These are phyloP conservation scores for Ganoderma resinaceum DNA, from an alignment of 1,284 basidiomycete genomes.

Conservation along the genomic window DNA sequence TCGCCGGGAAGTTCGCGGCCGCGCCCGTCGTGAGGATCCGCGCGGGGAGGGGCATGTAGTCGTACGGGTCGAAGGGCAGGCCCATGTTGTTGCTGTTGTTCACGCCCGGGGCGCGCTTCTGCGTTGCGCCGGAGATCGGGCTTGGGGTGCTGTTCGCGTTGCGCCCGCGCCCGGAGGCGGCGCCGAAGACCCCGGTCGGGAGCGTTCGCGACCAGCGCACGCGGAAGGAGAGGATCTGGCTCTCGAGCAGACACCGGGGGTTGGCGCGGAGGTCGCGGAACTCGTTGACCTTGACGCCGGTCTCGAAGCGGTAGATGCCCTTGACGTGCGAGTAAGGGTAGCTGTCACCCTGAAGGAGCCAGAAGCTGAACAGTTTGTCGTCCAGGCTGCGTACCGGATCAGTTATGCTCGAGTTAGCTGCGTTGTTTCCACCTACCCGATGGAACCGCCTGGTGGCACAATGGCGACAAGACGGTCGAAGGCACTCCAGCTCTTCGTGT, in stretches of 20 bases:
- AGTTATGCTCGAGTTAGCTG: constrained; percentile 8
- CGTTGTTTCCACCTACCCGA: constrained; percentile 63
- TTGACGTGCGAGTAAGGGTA: constrained; percentile 78
- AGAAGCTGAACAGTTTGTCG: constrained; percentile 88
- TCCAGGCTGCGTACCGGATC: constrained; percentile 63
- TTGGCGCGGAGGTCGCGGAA: constrained; percentile 86
- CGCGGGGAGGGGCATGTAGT: constrained; percentile 63
- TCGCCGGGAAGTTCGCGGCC: constrained; percentile 83
- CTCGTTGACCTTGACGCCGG: constrained; percentile 83
- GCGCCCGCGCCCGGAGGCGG: constrained; percentile 46
- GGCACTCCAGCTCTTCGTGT: constrained; percentile 89
- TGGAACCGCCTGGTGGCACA: constrained; percentile 85
- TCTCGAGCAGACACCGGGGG: constrained; percentile 81
- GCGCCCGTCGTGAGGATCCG: constrained; percentile 75
- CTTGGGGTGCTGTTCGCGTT: constrained; percentile 41
- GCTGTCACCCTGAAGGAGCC: constrained; percentile 80
- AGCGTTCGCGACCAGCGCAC: constrained; percentile 79
- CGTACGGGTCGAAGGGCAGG: constrained; percentile 78
- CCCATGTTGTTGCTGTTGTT: constrained; percentile 56
- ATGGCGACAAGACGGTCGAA: constrained; percentile 86
- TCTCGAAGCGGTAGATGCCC: constrained; percentile 87
- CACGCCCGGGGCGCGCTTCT: constrained; percentile 36
- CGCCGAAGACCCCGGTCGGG: constrained; percentile 61
- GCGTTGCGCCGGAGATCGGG: constrained; percentile 39
- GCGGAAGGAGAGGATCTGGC: constrained; percentile 78